phyloP scores from a whole-genome alignment of 2,329 filamentous ascomycete genomes.

The Exserohilum turcica region DNA sequence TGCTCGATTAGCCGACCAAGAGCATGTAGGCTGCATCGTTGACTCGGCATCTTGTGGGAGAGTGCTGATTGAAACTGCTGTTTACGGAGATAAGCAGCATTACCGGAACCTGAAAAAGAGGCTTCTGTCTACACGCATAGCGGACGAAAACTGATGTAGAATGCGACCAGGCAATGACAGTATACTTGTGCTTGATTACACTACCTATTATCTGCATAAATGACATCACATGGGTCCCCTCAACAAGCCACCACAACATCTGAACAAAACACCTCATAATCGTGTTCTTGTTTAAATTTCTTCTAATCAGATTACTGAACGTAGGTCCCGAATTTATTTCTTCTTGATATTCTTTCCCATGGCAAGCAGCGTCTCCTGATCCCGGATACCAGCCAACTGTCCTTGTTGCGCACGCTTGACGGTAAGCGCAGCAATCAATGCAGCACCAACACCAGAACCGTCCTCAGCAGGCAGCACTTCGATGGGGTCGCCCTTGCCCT shows the following conservation, averaged over 20 bases:
- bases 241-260: too few species aligned
- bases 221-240: too few species aligned
- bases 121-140: not conserved
- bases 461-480: constrained; percentile 91
- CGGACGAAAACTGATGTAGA: not conserved
- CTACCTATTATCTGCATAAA: too few species aligned
- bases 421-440: constrained; percentile 81
- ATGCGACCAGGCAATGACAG: not conserved
- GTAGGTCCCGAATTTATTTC: not conserved
- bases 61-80: too few species aligned
- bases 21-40: too few species aligned
- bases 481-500: constrained; percentile 72
- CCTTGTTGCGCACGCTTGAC: constrained; percentile 66
- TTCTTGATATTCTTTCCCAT: constrained; percentile 22
- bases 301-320: not conserved
- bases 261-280: not conserved
- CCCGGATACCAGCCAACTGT: constrained; percentile 62
- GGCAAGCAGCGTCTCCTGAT: constrained; percentile 53
- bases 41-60: too few species aligned
- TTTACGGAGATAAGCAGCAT: too few species aligned
- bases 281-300: not conserved
- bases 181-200: too few species aligned
- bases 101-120: not conserved
- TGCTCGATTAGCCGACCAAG: not conserved
- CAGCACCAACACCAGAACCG: constrained; percentile 94